Conservation (phyloP, 1,284 basidiomycete genomes). For the Leccinum griseonigrum region DNA sequence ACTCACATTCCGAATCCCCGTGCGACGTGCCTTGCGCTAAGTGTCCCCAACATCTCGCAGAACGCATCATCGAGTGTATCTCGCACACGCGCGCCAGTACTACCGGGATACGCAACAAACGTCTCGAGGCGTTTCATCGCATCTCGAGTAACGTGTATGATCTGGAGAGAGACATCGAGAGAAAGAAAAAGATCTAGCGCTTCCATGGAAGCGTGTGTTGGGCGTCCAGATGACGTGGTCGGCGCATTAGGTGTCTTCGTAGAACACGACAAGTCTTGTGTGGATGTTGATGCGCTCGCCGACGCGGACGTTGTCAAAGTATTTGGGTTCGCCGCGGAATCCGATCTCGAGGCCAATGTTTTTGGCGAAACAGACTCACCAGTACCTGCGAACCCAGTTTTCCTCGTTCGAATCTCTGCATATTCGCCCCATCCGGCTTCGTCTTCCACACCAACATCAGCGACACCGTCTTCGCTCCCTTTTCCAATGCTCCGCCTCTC, state of each 20-base stretch:
- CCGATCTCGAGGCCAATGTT: neutral
- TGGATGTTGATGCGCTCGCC: slow-evolving; percentile 1
- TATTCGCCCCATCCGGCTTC: slow-evolving; percentile 30
- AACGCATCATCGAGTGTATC: slow-evolving; percentile 94
- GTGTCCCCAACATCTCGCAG: slow-evolving; percentile 75
- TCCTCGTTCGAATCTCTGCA: slow-evolving; percentile 6
- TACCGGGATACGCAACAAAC: slow-evolving; percentile 83
- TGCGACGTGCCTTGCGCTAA: slow-evolving; percentile 79
- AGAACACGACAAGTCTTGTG: slow-evolving; percentile 1
- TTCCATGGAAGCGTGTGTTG: neutral
- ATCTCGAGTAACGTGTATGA: slow-evolving; percentile 92
- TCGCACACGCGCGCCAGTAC: slow-evolving; percentile 75
- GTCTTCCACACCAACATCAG: slow-evolving; percentile 18
- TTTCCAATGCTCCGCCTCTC: slow-evolving; percentile 1
- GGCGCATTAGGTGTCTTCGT: neutral
- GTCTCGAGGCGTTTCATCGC: slow-evolving; percentile 90
- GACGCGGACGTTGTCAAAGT: neutral
- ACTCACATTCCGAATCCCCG: slow-evolving; percentile 83
- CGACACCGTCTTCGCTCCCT: slow-evolving; percentile 2
- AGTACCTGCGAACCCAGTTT: neutral
- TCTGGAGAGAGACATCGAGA: slow-evolving; percentile 85
- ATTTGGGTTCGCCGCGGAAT: neutral
- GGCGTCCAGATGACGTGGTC: neutral
- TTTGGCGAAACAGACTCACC: neutral
- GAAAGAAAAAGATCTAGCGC: slow-evolving; percentile 84